Conservation (phyloP, 129 eudicot genomes). For the Logfia minima region DNA sequence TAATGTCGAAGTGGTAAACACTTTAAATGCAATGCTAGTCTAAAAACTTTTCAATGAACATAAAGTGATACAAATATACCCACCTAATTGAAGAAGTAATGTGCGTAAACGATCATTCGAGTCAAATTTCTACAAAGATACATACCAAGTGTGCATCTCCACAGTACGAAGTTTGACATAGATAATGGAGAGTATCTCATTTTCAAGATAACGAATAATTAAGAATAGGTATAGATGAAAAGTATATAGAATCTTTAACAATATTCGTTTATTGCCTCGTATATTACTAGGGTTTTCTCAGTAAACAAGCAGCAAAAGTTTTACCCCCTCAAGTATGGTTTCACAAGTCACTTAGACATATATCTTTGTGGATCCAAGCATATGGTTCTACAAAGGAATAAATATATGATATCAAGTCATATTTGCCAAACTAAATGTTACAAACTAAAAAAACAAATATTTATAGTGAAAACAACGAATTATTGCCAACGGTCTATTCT, state of each 20-base stretch:
- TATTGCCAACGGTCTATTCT: conserved; percentile 22
- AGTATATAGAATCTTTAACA: background rate
- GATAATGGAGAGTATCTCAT: background rate
- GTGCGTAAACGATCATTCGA: background rate
- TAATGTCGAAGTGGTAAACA: background rate
- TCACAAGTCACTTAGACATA: background rate
- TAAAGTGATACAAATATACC: background rate
- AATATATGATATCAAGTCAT: conserved; percentile 1
- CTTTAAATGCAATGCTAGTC: background rate
- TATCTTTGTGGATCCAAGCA: background rate
- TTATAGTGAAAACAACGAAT: background rate
- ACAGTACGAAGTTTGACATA: background rate
- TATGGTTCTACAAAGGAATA: background rate
- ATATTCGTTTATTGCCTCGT: background rate
- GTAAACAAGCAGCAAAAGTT: background rate
- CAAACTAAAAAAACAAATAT: background rate
- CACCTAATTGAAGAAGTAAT: background rate
- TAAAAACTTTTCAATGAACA: background rate
- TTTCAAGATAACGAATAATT: background rate
- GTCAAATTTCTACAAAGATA: background rate
- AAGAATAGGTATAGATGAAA: background rate
- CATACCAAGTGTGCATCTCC: background rate
- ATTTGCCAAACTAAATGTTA: background rate
- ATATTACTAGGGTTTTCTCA: background rate
- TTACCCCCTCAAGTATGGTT: background rate